A percentile compares a stretch with the other conserved stretches of the same genome.
phyloP scores from a whole-genome alignment of 169 alveolate species.

The Eimeria sp. region DNA sequence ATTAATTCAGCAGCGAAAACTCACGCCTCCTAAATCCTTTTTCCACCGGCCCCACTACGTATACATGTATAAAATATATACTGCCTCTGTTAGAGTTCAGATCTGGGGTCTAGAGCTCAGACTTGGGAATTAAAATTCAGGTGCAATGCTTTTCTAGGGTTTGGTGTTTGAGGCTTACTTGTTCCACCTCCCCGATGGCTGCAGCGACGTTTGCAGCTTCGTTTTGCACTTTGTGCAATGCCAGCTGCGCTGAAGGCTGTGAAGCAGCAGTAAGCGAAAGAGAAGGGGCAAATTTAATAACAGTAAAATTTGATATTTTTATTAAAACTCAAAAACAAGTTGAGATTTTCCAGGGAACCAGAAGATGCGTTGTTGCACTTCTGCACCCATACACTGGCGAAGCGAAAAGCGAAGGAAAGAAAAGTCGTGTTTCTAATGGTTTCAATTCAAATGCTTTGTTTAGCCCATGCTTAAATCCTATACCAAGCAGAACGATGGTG shows the following conservation, averaged over 20 bases:
- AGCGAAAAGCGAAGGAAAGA: no score
- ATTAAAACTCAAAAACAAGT: no score
- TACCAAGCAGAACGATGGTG: no score
- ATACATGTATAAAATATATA: not conserved
- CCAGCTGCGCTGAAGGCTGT: constrained; percentile 27
- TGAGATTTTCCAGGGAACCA: no score
- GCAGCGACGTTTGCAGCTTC: constrained; percentile 53
- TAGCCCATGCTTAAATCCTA: no score
- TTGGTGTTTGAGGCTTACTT: not conserved
- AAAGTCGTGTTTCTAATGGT: no score
- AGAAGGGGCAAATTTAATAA: no score
- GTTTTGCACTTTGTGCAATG: constrained; percentile 16
- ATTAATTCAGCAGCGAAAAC: not conserved
- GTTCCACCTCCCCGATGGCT: constrained; percentile 27
- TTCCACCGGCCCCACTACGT: not conserved
- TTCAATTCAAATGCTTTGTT: no score
- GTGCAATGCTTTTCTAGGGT: not conserved
- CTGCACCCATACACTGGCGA: no score
- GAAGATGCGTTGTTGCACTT: no score
- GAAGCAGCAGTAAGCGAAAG: not conserved
- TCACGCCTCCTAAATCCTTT: not conserved
- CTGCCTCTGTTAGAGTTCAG: not conserved
- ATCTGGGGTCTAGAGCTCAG: no score
- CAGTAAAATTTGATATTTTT: no score
- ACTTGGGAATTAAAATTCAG: not conserved